phyloP scores from a whole-genome alignment of 306 rosid genomes.

The Fragaria vesca region DNA sequence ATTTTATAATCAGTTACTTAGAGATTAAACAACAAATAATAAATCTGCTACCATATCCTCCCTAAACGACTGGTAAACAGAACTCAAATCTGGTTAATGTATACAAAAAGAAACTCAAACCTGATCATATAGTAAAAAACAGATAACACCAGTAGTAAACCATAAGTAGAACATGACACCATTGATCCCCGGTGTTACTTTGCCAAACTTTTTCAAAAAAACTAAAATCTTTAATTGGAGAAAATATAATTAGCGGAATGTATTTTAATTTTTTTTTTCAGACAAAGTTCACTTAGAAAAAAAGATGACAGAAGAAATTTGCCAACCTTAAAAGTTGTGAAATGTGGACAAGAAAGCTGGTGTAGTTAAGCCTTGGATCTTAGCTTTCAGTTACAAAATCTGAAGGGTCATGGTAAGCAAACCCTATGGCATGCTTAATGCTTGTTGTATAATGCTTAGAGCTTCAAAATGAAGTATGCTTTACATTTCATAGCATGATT shows the following conservation, averaged over 20 bases:
- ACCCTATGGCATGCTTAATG: neutral
- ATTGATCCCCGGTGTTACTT: neutral
- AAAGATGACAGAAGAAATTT: too few relatives aligned
- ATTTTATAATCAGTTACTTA: neutral
- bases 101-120: neutral
- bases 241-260: neutral
- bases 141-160: too few relatives aligned
- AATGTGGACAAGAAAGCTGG: too few relatives aligned
- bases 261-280: too few relatives aligned
- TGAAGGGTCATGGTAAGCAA: neutral
- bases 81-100: neutral
- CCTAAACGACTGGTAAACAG: neutral
- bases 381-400: neutral
- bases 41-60: neutral
- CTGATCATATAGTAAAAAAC: neutral
- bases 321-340: too few relatives aligned
- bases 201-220: neutral
- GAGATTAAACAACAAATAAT: neutral
- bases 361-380: neutral
- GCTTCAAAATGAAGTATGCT: neutral
- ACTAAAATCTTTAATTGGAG: neutral
- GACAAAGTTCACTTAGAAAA: too few relatives aligned
- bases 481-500: neutral
- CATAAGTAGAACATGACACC: neutral
- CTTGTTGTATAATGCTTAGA: neutral